Evolutionary conservation across 2,329 filamentous ascomycete species (phyloP), one percentile per base, ranked within the genome.

Genomic region (Trichoderma citrinoviride): DNA sequence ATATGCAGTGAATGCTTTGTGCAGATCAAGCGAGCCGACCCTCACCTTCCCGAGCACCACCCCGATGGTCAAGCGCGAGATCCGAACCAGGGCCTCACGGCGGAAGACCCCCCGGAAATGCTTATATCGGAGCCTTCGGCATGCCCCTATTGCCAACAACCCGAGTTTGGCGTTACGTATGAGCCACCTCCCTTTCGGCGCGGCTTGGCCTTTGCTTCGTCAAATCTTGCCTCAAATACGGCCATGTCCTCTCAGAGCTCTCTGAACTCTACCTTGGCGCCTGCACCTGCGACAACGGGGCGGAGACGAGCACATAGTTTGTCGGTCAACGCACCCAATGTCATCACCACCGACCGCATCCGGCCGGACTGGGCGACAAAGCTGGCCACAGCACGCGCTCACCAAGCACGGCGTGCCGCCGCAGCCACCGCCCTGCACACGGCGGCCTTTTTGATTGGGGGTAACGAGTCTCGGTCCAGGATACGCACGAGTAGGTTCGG

Each of bases 1-100:
- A 98, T 99, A 68, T 99, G 95, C 78, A 98, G 93, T 47, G 95
- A 99, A 79, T 99, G 95, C 76, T 99, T 99, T 73, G 95, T 99
- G 4, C 95, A 99, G 76, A 99, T 99, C 75, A 98, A 97, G 76
- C 87, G 95, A 47, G 89, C 93, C 4, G 94, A 99, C 69, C 93
- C 93, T 10, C 92, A 97, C 75, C 87, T 93, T 44, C 92, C 92
- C 1, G 92, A 97, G 74, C 91, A 95, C 73, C 81, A 84, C 65
- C 83, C 82, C n/a, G 80, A 85, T 55, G 77, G 76, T 19, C 71
- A 77, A 61, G 71, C 74, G 10, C 72, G 76, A 57, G 72, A 78
- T 46, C 75, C 77, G 1, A 77, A 73, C 33, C 69, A 77, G 47
- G 74, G 71, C 2, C 71, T 77, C 3, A 78, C 76, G 15, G 77